Base-by-base conservation (phyloP, 2,329 filamentous ascomycete species). In the Proliferodiscus dingleyae region DNA sequence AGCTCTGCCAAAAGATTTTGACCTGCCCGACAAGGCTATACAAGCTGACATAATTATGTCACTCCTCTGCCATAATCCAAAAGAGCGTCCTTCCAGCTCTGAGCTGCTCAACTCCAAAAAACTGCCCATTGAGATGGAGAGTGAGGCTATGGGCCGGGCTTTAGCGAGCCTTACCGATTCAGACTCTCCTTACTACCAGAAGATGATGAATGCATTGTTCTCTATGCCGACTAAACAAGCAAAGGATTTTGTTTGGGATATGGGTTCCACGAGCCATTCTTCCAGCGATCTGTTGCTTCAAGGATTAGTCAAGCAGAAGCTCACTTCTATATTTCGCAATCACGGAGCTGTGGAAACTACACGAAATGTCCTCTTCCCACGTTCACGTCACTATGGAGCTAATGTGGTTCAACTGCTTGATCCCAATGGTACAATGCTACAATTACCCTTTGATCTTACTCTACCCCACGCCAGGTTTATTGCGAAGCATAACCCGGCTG, bases 381-480 rank as follows among this genome's bases (percentile, higher is more conserved):
- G 85, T 36, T 95, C 90, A 1, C 74, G 78, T 8, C 83, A 91
- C 61, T 96, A 96, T 61, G 71, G 74, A 23, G 72, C 66, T 62
- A 87, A 87, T 56, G 83, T 85, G 11, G 86, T 94, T 13, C 84
- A 87, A 50, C 68, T 97, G 11, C 72, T 98, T 21, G 89, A 95
- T 63, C 74, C 81, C 2, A 87, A 83, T 50, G 93, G 91, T 2
- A 91, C 85, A n/a, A 73, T 96, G 2, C 73, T 97, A 6, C 93
- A 98, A 62, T 70, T 98, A n/a, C 93, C 93, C 0, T 96, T 88
- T 59, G 93, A 98, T 64, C 71, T 97, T 18, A 95, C 89, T 2
- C 74, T 97, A 52, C 89, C 91, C 1, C 83, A 95, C 63, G 93
- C 93, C 19, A 80, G 91, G 44, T 81, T 84, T 46, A 78, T 98